Conservation (phyloP, 306 rosid species). For the Dalbergia cultrata region DNA sequence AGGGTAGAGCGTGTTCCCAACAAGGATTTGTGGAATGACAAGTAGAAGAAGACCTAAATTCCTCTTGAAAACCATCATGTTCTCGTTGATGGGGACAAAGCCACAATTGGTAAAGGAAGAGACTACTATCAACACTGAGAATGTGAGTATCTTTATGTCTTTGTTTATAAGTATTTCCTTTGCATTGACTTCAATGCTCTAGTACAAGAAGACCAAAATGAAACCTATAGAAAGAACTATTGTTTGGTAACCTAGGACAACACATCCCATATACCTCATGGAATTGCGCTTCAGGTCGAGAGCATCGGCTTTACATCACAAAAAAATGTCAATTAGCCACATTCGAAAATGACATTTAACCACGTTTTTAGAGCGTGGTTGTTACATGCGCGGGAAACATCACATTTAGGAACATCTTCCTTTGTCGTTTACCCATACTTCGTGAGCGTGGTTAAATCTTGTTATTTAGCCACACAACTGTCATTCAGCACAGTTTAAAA, state of each 20-base stretch:
- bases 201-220: neutral
- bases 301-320: neutral
- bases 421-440: too few relatives aligned
- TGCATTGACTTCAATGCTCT: slow-evolving; percentile 29
- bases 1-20: slow-evolving; percentile 62
- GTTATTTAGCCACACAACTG: too few relatives aligned
- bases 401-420: too few relatives aligned
- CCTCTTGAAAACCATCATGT: slow-evolving; percentile 58
- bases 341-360: too few relatives aligned
- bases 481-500: too few relatives aligned
- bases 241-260: slow-evolving; percentile 28
- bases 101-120: slow-evolving; percentile 63
- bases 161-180: slow-evolving; percentile 20
- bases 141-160: slow-evolving; percentile 45
- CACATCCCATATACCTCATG: slow-evolving; percentile 11
- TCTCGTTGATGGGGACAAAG: slow-evolving; percentile 64
- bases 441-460: too few relatives aligned
- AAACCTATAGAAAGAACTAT: neutral
- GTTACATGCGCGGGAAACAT: too few relatives aligned
- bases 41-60: slow-evolving; percentile 58
- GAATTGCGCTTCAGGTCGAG: neutral
- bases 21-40: slow-evolving; percentile 42
- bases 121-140: slow-evolving; percentile 53
- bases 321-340: too few relatives aligned
- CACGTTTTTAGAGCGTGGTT: too few relatives aligned